Evolutionary conservation across 768 basidiomycete species (phyloP), one percentile per base, ranked within the genome.

Genomic region (Multifurca ochricompacta): DNA sequence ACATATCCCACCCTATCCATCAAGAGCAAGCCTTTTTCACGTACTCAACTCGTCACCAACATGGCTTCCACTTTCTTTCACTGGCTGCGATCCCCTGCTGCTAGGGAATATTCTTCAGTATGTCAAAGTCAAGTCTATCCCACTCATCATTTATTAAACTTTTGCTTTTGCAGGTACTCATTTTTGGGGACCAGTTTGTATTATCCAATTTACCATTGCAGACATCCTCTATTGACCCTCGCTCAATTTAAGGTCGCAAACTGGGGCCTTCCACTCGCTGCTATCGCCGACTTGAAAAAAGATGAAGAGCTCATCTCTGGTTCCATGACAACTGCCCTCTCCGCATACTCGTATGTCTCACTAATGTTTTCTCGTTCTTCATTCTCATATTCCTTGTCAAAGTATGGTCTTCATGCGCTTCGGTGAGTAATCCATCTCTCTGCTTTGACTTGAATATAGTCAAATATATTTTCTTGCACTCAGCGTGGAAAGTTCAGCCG

Each of bases 241-340:
- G 18, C n/a, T 32, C 28, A 23, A 55, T 58, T 63, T 46, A 53
- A 95, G 94, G 85, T 93, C 58, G 95, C 95, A 58, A 99, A 99
- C 75, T 99, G 95, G 90, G 95, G 95, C 64, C 80, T 99, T 16
- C 95, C 95, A 54, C 72, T 98, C 35, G 95, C 95, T 64, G 95
- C 95, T 39, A 74, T 99, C 40, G 66, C 92, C 6, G 95, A 99
- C 73, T 73, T 98, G 65, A 76, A 73, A 59, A 96, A 93, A 67
- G 92, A 97, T 80, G 92, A 96, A 69, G 91, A 96, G 63, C 78
- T 91, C 67, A 99, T 99, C 62, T 97, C 94, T 46, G 95, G 94
- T 14, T 80, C 92, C 31, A 99, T 99, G 95, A 94, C 92, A 2
- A 81, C 89, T 41, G 89, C 95, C 21, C 78, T 99, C 37, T 79